Evolutionary conservation across 2,329 filamentous ascomycete species (phyloP), one percentile per base, ranked within the genome.

Genomic region (Talaromyces islandicus): DNA sequence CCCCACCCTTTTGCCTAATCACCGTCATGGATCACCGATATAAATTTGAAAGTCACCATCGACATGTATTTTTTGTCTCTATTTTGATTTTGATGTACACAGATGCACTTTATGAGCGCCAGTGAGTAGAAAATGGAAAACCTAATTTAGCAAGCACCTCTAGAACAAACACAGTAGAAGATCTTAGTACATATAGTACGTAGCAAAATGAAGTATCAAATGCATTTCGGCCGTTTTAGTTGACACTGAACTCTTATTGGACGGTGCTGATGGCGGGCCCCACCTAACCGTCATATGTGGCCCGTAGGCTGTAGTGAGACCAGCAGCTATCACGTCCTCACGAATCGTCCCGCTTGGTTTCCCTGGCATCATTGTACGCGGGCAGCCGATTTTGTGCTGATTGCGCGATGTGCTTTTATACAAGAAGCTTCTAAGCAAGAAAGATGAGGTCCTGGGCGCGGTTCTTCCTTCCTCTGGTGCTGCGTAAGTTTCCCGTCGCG

Each of bases 401-500:
- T 56, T 46, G 51, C 59, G 41, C 56, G 48, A 61, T 61, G 59
- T 30, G 24, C 56, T 58, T 58, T 56, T 55, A 55, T 27, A 54
- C 27, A 32, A 61, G 51, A 21, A 35, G 29, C 46, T 30, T 52
- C 2, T 58, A 57, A 46, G 41, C 29, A 68, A 65, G 63, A 68
- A 75, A 65, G 60, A 75, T 75, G 73, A 75, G 70, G 63, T 56
- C 66, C 57, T 67, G 67, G 66, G 61, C 71, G 63, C 68, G 68
- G 65, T 66, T 65, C 56, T 66, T 74, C 62, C 60, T 75, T 62
- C 69, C 73, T 32, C 60, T 70, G 65, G 68, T 71, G 63, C 67
- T 75, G 60, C 64, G 73, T 75, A 66, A 69, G 72, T 65, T 27
- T 58, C 55, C 64, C 57, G 38, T 54, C 51, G 35, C 46, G n/a